Evolutionary conservation across 2,329 filamentous ascomycete genomes (phyloP).

Genomic region (Aspergillus quadrilineatus): DNA sequence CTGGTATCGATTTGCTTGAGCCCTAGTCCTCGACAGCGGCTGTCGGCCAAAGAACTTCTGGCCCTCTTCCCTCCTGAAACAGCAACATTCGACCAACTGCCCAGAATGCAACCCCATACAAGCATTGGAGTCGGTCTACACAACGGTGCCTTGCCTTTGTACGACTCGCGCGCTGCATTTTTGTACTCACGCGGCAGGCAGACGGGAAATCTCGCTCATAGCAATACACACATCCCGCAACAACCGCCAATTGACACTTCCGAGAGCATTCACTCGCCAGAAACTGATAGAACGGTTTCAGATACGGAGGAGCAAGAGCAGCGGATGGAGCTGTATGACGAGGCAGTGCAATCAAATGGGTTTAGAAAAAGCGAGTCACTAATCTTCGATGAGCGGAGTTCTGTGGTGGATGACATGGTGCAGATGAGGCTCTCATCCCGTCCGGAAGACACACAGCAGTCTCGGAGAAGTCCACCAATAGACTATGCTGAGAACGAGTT

Average conservation of each 20-base stretch:
- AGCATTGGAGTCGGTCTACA: constrained; percentile 23
- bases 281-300: not conserved
- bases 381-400: not conserved
- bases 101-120: constrained; percentile 16
- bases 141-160: constrained; percentile 21
- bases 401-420: constrained; percentile 2
- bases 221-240: constrained; percentile 1
- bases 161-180: constrained; percentile 20
- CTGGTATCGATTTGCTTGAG: constrained; percentile 76
- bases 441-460: not conserved
- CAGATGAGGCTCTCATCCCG: not conserved
- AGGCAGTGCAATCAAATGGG: not conserved
- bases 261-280: not conserved
- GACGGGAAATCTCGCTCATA: constrained; percentile 7
- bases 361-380: not conserved
- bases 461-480: not conserved
- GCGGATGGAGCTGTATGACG: not conserved
- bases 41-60: constrained; percentile 71
- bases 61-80: constrained; percentile 59
- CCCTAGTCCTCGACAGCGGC: constrained; percentile 68
- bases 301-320: not conserved
- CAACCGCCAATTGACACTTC: constrained; percentile 1
- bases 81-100: constrained; percentile 16
- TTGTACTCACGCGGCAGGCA: constrained; percentile 15
- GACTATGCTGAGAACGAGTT: constrained; percentile 17